Evolutionary conservation across 257 asterid genomes (phyloP), one percentile per base, ranked within the genome.

Genomic region (Sherardia arvensis): DNA sequence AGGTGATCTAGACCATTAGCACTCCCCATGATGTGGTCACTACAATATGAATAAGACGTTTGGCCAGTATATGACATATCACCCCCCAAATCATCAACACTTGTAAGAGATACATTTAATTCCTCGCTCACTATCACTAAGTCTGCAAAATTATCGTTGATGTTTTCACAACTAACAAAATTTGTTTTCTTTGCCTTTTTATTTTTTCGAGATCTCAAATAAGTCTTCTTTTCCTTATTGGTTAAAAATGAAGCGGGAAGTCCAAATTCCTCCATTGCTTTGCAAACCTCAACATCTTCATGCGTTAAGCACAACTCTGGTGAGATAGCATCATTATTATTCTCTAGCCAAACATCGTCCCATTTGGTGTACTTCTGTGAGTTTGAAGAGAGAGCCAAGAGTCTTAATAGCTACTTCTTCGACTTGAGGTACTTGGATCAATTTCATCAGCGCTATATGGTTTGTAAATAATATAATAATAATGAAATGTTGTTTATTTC

Each of bases 231-330:
- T 85, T 80, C 86, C 85, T 90, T 90, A 74, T 80, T 88, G 38
- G 95, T 84, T 17, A 59, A 82, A 72, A 93, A 93, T 33, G 94
- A 76, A 71, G 84, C 71, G 9, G 99, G 99, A 73, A 93, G 96
- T 60, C 99, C 99, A 84, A 84, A 29, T 28, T 70, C 94, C 71
- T 72, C 80, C 88, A 90, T 72, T 71, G 76, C 74, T 53, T 73
- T 73, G 38, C 81, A 65, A 62, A 85, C 71, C 67, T 85, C 91
- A 45, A 69, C 48, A 66, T 84, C 94, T 69, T 82, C 95, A 2
- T 75, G 68, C 58, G 65, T 47, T 38, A 66, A 73, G 66, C 26
- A 62, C 63, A 78, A 70, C 30, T 75, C 95, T 82, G 76, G 49
- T 69, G 55, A 25, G 11, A 62, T 69, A 1, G 15, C 38, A 10